Conservation (phyloP, 257 asterid genomes). For the Nicotiana noctiflora region DNA sequence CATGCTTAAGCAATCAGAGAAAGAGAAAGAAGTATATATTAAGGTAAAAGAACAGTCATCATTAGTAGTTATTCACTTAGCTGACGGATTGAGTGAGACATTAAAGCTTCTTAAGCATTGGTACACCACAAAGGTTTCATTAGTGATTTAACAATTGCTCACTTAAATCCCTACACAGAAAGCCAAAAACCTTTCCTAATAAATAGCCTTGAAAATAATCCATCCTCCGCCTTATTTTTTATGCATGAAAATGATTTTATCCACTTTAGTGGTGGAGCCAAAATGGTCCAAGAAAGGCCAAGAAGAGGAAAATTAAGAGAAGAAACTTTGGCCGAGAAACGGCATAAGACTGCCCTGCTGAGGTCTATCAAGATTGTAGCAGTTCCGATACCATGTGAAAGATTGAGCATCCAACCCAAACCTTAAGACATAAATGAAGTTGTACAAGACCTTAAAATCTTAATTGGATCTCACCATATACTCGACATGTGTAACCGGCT, state of each 20-base stretch:
- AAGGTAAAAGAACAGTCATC: neutral
- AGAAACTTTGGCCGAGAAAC: neutral
- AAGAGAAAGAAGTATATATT: neutral
- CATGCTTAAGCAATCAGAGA: slow-evolving; percentile 5
- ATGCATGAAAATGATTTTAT: neutral
- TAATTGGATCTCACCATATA: neutral
- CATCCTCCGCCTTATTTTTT: neutral
- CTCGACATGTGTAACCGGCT: neutral
- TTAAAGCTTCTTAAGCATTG: neutral
- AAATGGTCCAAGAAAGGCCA: neutral
- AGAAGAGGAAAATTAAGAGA: neutral
- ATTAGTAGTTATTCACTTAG: neutral
- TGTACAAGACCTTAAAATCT: neutral
- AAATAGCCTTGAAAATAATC: neutral
- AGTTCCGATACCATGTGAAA: neutral
- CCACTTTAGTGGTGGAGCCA: neutral
- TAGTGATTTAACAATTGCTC: neutral
- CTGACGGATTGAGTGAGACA: neutral
- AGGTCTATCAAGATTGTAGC: neutral
- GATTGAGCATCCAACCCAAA: neutral
- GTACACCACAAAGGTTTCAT: neutral
- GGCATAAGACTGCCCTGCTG: neutral
- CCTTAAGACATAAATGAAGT: neutral
- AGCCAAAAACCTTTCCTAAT: neutral
- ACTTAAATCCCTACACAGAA: neutral